Conservation (phyloP, 306 rosid genomes). For the Rosa lucieae region DNA sequence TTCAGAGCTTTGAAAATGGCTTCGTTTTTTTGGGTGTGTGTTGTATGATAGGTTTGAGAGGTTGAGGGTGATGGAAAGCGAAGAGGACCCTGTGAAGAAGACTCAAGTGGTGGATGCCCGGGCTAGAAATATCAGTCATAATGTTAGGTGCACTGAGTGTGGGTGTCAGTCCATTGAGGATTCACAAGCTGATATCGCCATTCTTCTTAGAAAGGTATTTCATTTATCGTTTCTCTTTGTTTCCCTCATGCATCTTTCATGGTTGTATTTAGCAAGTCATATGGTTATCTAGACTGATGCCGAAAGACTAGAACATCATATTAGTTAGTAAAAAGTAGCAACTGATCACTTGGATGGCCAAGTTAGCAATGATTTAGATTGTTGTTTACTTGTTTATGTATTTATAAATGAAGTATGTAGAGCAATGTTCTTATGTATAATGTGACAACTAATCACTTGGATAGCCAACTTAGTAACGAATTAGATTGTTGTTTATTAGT, state of each 20-base stretch:
- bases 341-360: too few species aligned
- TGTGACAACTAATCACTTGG: too few species aligned
- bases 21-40: not conserved
- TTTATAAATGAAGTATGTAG: too few species aligned
- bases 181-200: constrained; percentile 95
- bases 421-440: too few species aligned
- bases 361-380: too few species aligned
- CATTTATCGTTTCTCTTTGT: not conserved
- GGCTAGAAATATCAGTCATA: constrained; percentile 88
- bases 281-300: too few species aligned
- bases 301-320: not conserved
- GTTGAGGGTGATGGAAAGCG: constrained; percentile 51
- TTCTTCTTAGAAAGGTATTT: constrained; percentile 83
- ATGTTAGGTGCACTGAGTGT: constrained; percentile 92
- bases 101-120: constrained; percentile 64
- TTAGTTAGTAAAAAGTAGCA: too few species aligned
- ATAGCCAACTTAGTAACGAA: too few species aligned
- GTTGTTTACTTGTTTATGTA: too few species aligned
- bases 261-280: not conserved
- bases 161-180: constrained; percentile 99
- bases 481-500: too few species aligned
- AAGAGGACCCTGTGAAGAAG: constrained; percentile 60
- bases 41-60: constrained; percentile 22
- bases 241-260: not conserved
- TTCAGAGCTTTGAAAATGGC: not conserved